Percentiles rank a stretch among this genome's conserved stretches.
These are phyloP conservation scores for Hyaloperonospora brassicae DNA, from an alignment of 352 stramenopile genomes.

Conservation along the genomic window DNA sequence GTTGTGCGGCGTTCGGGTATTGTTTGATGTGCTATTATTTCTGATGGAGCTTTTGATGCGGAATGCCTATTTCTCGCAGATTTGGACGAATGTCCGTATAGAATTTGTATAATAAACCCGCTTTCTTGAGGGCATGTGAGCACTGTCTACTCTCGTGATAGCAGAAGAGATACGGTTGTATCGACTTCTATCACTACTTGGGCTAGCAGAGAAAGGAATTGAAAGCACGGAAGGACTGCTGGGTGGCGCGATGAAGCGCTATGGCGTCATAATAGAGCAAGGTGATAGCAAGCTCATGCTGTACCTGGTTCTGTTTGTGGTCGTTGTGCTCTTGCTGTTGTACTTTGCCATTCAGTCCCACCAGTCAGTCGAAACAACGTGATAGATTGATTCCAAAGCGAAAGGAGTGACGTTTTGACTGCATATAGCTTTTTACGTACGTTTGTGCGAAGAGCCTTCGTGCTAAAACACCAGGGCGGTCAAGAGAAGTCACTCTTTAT, in stretches of 20 bases:
- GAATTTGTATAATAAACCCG: constrained; percentile 77
- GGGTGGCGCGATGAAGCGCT: constrained; percentile 76
- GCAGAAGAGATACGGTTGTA: background rate
- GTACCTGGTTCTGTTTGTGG: constrained; percentile 70
- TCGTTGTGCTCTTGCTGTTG: too few species aligned
- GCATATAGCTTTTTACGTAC: too few species aligned
- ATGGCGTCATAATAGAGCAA: constrained; percentile 82
- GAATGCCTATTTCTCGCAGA: constrained; percentile 27
- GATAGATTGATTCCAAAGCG: too few species aligned
- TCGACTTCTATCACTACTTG: background rate
- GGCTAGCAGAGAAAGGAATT: constrained; percentile 60
- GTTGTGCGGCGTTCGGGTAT: too few species aligned
- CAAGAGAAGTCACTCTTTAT: too few species aligned
- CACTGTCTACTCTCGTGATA: background rate
- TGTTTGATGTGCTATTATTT: background rate
- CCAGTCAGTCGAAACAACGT: too few species aligned
- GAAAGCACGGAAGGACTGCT: constrained; percentile 77
- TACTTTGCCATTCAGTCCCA: too few species aligned
- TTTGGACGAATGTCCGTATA: constrained; percentile 66
- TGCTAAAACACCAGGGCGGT: too few species aligned
- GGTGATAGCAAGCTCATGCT: constrained; percentile 85
- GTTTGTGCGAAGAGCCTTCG: too few species aligned
- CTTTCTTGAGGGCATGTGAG: constrained; percentile 74
- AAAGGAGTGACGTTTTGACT: too few species aligned
- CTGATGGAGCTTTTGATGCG: background rate